These are phyloP conservation scores for Plantago ovata DNA, from an alignment of 257 asterid species.

Conservation along the genomic window DNA sequence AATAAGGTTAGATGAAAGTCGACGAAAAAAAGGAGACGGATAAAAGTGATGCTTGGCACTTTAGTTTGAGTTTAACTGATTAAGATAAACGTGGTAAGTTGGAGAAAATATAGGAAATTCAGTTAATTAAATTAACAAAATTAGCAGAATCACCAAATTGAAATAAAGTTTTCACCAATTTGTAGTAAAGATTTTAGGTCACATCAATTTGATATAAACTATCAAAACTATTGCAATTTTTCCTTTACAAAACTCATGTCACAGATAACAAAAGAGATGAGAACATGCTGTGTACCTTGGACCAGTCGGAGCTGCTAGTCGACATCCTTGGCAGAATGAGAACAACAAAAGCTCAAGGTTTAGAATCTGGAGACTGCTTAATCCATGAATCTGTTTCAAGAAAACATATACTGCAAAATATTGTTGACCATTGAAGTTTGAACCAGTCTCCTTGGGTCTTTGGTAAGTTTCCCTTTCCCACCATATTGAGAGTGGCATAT, in stretches of 20 bases:
- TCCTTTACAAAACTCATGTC: background rate
- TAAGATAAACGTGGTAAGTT: no score
- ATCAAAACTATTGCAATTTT: background rate
- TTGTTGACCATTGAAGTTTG: constrained; percentile 21
- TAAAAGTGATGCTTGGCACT: no score
- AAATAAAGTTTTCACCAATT: no score
- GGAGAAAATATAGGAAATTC: no score
- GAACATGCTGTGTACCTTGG: constrained; percentile 29
- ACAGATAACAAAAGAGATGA: constrained; percentile 2
- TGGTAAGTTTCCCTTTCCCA: background rate
- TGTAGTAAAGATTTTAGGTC: no score
- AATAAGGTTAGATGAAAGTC: no score
- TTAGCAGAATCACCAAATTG: no score
- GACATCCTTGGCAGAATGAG: constrained; percentile 36
- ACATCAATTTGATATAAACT: no score
- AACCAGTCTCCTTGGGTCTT: constrained; percentile 27
- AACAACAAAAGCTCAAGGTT: constrained; percentile 7
- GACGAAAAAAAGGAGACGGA: no score
- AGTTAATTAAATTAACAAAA: no score
- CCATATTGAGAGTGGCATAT: background rate
- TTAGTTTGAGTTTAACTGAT: no score
- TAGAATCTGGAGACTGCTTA: constrained; percentile 1
- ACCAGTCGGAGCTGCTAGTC: constrained; percentile 43
- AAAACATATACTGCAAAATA: background rate
- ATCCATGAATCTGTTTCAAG: background rate